Base-by-base conservation (phyloP, 2,329 filamentous ascomycete species). In the Claviceps monticola region DNA sequence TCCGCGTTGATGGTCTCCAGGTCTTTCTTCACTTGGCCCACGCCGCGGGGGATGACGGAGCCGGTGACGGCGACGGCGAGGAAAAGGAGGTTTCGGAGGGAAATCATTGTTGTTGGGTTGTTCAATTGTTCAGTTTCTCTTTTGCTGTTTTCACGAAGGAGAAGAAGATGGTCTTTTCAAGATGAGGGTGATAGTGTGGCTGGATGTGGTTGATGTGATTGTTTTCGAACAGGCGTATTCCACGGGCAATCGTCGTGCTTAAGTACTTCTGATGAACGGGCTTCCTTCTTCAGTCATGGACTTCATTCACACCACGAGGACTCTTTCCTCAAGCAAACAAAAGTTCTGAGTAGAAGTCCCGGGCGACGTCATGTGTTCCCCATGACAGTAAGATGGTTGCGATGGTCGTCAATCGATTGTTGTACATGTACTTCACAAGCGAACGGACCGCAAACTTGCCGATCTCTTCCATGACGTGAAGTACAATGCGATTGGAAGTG, bases 51-150 rank as follows among this genome's bases (percentile, higher is more conserved):
- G 9, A 37, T 29, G 48, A 50, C 39, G 17, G 48, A 50, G 43
- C 50, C 45, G 3, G 44, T 43, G 37, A 47, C 50, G 38, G 50
- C 45, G 21, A 51, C 50, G 17, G 50, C 50, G 16, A 51, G 14
- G 45, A 51, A 51, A 38, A 51, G 37, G 26, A 51, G 50, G 26
- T 51, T 51, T 26, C 45, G 46, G 37, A 51, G 13, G 11, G 50
- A 51, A 5, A 51, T 11, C 50, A 51, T 51, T 21, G 5, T 17
- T 41, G 46, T 16, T 16, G 7, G 5, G 23, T 23, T 23, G 23
- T 23, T 23, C 1, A 13, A 21, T 4, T 13, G 2, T 49, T 16
- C 9, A 11, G 21, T 19, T 4, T 4, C 16, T 42, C 8, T 42
- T 19, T 42, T 19, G 9, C 16, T 13, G 9, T 42, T 29, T 45